Base-by-base conservation (phyloP, 495 filamentous ascomycete species). In the Sphaerosporella brunnea region DNA sequence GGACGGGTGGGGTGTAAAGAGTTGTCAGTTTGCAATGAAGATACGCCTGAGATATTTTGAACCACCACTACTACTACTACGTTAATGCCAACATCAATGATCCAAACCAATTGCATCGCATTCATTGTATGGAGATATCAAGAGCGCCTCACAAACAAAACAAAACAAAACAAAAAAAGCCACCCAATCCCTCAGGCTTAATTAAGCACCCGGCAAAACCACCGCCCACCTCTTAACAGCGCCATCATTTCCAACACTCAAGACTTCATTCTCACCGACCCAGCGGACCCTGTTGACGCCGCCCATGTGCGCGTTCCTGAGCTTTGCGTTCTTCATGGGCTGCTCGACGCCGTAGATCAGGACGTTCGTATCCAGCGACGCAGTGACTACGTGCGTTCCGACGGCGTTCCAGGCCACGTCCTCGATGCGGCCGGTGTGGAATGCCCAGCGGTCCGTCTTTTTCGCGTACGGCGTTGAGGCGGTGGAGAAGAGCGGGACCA, bases 181-280 rank as follows among this genome's bases (percentile, higher is more conserved):
- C 28, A 5, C 28, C 28, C 28, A 5, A 5, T 32, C 28, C 28
- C 28, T 32, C 28, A 32, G 13, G 7, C 5, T 13, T 13, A 32
- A n/a, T n/a, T n/a, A n/a, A n/a, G n/a, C n/a, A 37, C 4, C 35
- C 35, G 43, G 43, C 43, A 56, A 21, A 53, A 77, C 70, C 2
- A 93, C 77, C 50, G 68, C 71, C 90, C 90, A 96, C 36, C 85
- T 69, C 71, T 94, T 97, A 19, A 96, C 73, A 0, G 82, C 76
- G 36, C 83, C 86, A 72, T 97, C 90, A 1, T 79, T 83, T 9
- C 90, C 90, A 21, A 73, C 73, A 52, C 78, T 88, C 1, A 79
- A 74, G 24, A 95, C 71, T 64, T 72, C 82, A n/a, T 65, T 64
- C n/a, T 66, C 68, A 19, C 68, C 74, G 8, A 25, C 40, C 92